These are phyloP conservation scores for Boletus reticuloceps DNA, from an alignment of 768 basidiomycete genomes.

Conservation along the genomic window DNA sequence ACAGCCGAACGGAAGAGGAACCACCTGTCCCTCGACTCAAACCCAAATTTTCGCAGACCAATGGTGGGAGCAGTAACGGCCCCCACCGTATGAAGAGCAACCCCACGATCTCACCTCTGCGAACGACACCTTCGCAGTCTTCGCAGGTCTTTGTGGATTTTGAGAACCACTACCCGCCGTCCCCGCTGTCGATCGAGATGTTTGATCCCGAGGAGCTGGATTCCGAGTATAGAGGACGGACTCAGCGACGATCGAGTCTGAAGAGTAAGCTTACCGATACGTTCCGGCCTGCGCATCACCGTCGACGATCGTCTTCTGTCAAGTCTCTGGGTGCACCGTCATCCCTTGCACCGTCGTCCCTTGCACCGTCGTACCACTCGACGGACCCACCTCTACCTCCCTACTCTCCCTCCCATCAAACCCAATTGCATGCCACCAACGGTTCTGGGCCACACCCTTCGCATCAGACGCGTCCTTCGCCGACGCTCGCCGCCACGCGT, in stretches of 20 bases:
- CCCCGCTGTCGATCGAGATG: slow-evolving; percentile 8
- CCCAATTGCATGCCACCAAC: slow-evolving; percentile 11
- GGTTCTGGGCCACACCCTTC: slow-evolving; percentile 10
- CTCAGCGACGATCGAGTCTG: slow-evolving; percentile 29
- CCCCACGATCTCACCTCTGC: slow-evolving; percentile 35
- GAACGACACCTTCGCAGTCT: slow-evolving; percentile 20
- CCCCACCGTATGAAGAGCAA: slow-evolving; percentile 51
- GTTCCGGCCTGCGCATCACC: slow-evolving; percentile 31
- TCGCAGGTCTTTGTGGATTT: slow-evolving; percentile 29
- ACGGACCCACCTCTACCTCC: slow-evolving; percentile 5
- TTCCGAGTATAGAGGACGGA: slow-evolving; percentile 25
- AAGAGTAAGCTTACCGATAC: slow-evolving; percentile 34
- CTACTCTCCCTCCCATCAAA: slow-evolving; percentile 20
- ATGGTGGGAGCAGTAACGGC: slow-evolving; percentile 9
- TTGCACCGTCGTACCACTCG: background rate
- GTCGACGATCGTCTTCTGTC: slow-evolving; percentile 34
- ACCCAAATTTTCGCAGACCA: slow-evolving; percentile 19
- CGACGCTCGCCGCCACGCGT: slow-evolving; percentile 31
- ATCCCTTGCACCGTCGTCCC: background rate
- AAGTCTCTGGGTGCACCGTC: slow-evolving; percentile 1
- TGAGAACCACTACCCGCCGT: slow-evolving; percentile 26
- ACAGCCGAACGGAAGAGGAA: slow-evolving; percentile 26
- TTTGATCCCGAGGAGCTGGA: slow-evolving; percentile 28
- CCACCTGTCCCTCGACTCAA: slow-evolving; percentile 31
- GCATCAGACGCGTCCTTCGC: slow-evolving; percentile 22